These are phyloP conservation scores for Penicillium sp. DNA, from an alignment of 2,329 filamentous ascomycete species.

Conservation along the genomic window DNA sequence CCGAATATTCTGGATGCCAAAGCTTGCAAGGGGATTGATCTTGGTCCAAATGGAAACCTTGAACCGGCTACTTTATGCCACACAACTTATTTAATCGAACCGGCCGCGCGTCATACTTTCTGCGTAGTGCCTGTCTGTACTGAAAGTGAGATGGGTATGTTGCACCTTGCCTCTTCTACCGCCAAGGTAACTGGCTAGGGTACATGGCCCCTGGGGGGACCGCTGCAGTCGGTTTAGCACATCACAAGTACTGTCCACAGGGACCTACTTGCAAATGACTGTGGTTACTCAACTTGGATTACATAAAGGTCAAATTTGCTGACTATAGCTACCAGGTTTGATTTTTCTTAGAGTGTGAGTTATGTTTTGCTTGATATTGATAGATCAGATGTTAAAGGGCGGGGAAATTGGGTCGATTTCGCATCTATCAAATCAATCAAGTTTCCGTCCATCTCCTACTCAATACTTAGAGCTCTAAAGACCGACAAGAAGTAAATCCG, in stretches of 20 bases:
- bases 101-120: constrained; percentile 22
- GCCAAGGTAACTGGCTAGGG: not conserved
- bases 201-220: constrained; percentile 8
- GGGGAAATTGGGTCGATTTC: no score
- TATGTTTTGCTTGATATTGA: no score
- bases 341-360: no score
- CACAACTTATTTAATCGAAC: constrained; percentile 13
- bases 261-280: not conserved
- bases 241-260: not conserved
- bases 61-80: constrained; percentile 8
- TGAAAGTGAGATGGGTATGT: constrained; percentile 2
- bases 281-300: not conserved
- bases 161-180: not conserved
- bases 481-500: not conserved
- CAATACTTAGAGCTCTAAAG: no score
- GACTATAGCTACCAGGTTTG: no score
- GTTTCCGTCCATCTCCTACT: no score
- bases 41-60: constrained; percentile 14
- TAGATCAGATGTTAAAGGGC: not conserved
- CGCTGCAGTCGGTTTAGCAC: constrained; percentile 13
- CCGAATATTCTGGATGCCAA: not conserved
- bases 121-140: constrained; percentile 18
- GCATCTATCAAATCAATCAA: no score
- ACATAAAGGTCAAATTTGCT: not conserved
- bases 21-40: constrained; percentile 6